Conservation (phyloP, 345 rosid species). For the Eucalyptus shirleyi region DNA sequence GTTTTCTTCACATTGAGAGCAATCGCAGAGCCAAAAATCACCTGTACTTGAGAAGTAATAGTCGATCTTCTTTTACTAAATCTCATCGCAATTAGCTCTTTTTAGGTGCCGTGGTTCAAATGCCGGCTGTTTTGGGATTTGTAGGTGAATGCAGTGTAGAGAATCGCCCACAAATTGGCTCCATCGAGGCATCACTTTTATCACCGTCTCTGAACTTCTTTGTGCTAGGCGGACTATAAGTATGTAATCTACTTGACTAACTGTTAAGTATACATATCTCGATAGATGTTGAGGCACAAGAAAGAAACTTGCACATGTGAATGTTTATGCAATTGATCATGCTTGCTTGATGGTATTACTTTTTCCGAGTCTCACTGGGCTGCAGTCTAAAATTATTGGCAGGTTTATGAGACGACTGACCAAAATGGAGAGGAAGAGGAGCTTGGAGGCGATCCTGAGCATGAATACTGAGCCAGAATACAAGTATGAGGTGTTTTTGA, state of each 20-base stretch:
- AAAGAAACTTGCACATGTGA: background rate
- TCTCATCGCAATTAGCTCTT: background rate
- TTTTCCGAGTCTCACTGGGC: background rate
- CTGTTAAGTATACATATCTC: background rate
- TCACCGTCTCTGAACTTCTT: background rate
- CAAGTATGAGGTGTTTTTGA: background rate
- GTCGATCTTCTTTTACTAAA: background rate
- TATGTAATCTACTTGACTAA: no score
- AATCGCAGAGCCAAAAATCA: background rate
- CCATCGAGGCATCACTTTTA: background rate
- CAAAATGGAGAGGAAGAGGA: background rate
- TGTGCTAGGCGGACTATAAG: no score
- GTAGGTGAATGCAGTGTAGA: background rate
- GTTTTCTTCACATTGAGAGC: background rate
- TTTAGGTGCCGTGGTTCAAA: background rate
- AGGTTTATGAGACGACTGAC: background rate
- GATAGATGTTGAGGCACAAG: background rate
- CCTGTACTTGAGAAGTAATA: background rate
- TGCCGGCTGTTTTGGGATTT: background rate
- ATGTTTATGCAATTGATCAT: background rate
- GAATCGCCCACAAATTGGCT: background rate
- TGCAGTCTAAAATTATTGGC: background rate
- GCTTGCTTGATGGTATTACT: background rate
- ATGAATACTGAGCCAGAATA: background rate
- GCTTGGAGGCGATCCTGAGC: background rate